phyloP scores from a whole-genome alignment of 2,329 filamentous ascomycete genomes.

The Fusarium irregulare region DNA sequence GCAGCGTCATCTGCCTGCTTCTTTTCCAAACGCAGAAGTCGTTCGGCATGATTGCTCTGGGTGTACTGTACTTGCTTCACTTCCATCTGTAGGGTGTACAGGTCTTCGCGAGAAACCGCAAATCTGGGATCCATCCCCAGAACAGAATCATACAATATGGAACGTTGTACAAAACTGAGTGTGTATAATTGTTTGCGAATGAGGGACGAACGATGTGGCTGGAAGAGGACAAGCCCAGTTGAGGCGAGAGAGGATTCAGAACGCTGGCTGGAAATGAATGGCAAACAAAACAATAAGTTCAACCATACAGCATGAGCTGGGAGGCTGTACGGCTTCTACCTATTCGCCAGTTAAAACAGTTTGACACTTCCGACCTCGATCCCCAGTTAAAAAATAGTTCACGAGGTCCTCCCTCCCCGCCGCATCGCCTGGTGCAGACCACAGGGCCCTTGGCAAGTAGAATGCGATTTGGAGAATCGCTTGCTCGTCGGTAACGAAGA shows the following conservation, averaged over 20 bases:
- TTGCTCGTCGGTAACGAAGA: background rate
- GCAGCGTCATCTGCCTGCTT: conserved; percentile 75
- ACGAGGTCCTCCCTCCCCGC: conserved; percentile 56
- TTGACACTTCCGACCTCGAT: conserved; percentile 49
- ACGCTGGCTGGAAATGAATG: conserved; percentile 21
- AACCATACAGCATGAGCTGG: conserved; percentile 29
- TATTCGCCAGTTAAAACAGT: conserved; percentile 14
- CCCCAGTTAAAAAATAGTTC: conserved; percentile 49
- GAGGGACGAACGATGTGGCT: background rate
- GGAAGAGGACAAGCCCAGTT: background rate
- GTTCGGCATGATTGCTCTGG: conserved; percentile 71
- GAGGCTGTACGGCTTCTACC: conserved; percentile 8
- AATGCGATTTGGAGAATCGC: conserved; percentile 35
- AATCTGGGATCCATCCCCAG: conserved; percentile 73
- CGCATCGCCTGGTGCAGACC: conserved; percentile 57
- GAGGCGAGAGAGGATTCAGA: conserved; percentile 9
- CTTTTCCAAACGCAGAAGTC: conserved; percentile 71
- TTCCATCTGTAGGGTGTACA: conserved; percentile 77
- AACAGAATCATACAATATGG: conserved; percentile 3
- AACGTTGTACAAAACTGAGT: background rate
- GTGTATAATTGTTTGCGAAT: background rate
- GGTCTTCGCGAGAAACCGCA: conserved; percentile 69
- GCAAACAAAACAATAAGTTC: conserved; percentile 17
- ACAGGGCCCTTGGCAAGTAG: conserved; percentile 36
- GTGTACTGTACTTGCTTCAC: conserved; percentile 74